Base-by-base conservation (phyloP, 495 filamentous ascomycete genomes). In the Penicillium macrosclerotiorum region DNA sequence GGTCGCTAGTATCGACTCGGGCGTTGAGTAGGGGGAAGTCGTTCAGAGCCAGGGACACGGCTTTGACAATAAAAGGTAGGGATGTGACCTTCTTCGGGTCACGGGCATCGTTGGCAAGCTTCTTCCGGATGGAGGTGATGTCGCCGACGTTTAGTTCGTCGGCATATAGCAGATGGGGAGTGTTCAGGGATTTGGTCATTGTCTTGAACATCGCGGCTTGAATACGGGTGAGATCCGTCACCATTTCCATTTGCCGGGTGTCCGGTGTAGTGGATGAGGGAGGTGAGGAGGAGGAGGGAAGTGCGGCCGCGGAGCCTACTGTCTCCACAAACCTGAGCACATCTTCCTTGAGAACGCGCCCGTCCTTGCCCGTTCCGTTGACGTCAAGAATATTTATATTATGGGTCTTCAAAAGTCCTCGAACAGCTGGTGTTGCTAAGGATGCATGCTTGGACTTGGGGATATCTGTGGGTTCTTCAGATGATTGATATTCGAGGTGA, bases 191-290 rank as follows among this genome's bases (percentile, higher is more conserved):
- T 31, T 81, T 81, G 16, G 92, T 97, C 94, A 99, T 99, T n/a
- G 82, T 80, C 66, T 93, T 96, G 80, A 95, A 96, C 94, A 99
- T 99, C 59, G 88, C 84, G 14, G 77, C 72, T 70, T 97, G 93
- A 20, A 88, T 86, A 19, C 81, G 81, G 3, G 88, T 87, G 14
- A 99, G 70, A 42, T 78, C 69, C 19, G 81, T 67, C 1, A 68
- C 63, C 2, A 79, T 80, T 56, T 97, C 94, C 24, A 73, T 69
- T 57, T 89, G 85, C 16, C 65, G 65, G 9, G 60, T 51, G 45
- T 59, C 62, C 20, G 53, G 42, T 22, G 54, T 42, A 9, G 50
- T 39, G 12, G 60, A 23, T 29, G 57, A 36, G 37, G n/a, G 20
- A 26, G 42, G 17, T 32, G 48, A 30, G 30, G 45, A 20, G 11